A percentile compares a stretch with the other conserved stretches of the same genome.
Evolutionary conservation across 352 stramenopile genomes (phyloP).

Genomic region (Phytophthora pisi): DNA sequence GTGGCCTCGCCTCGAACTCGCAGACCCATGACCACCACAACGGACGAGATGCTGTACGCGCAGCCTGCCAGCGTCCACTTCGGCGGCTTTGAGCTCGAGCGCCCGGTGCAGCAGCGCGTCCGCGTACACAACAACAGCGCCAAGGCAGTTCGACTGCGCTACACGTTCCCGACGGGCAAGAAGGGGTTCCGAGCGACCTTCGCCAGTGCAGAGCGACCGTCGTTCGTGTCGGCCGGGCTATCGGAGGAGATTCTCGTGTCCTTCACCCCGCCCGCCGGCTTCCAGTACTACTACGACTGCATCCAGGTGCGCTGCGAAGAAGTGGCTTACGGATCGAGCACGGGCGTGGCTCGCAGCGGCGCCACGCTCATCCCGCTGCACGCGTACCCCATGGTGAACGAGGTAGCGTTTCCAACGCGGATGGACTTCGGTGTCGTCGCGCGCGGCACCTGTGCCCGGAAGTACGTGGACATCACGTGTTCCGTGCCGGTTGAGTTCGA

Average conservation of each 20-base stretch:
- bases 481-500: constrained; percentile 91
- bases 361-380: constrained; percentile 81
- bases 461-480: constrained; percentile 57
- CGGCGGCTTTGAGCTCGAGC: constrained; percentile 75
- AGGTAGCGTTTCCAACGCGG: constrained; percentile 70
- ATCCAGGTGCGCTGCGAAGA: constrained; percentile 79
- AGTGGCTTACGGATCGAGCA: constrained; percentile 68
- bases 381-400: constrained; percentile 87
- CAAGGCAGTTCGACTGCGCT: constrained; percentile 75
- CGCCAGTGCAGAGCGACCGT: constrained; percentile 45
- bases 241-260: constrained; percentile 77
- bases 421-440: constrained; percentile 86
- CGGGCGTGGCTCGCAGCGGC: constrained; percentile 40
- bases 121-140: constrained; percentile 79
- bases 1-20: constrained; percentile 28
- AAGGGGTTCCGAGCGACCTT: constrained; percentile 64
- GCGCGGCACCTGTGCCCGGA: constrained; percentile 47
- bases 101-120: constrained; percentile 68
- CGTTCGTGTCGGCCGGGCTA: constrained; percentile 78
- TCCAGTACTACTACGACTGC: constrained; percentile 92
- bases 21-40: constrained; percentile 27
- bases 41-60: constrained; percentile 50
- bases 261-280: constrained; percentile 65
- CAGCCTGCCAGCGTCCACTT: constrained; percentile 87
- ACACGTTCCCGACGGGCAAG: constrained; percentile 52